Base-by-base conservation (phyloP, 2,329 filamentous ascomycete species). In the Exophiala lecanii-corni region DNA sequence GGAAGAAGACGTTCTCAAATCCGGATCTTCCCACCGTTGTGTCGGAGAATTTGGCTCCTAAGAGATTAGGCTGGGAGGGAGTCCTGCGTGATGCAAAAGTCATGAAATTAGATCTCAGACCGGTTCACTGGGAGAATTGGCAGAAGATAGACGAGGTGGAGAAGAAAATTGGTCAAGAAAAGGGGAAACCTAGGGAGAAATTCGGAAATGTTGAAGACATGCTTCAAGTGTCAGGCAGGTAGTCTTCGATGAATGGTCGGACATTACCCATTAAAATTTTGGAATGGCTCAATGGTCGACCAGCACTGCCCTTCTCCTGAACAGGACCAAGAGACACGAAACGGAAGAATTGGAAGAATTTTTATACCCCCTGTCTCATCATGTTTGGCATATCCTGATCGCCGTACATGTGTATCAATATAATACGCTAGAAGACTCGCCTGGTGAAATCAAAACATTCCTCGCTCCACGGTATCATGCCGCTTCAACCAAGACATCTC, bases 111-210 rank as follows among this genome's bases (percentile, higher is more conserved):
- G 40, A 37, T 2, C 35, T 56, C 10, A 72, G 73, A 41, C 74
- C 79, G 10, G 82, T 96, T 13, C 78, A 73, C 36, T 98, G 92
- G 92, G 65, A 78, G 17, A 86, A 94, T 54, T 98, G 92, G 92
- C 71, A 79, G 63, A 80, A 69, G 51, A 96, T 98, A 50, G 89
- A 98, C 63, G 65, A 67, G n/a, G 81, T 74, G 3, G 92, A 98
- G 66, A 79, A 72, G 55, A 70, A 78, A 43, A 75, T 73, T 36
- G 92, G 92, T 0, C 64, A 71, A 47, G 61, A 61, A 35, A 73
- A 68, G 39, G 89, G 89, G 0, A 97, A 95, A 63, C 76, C 81
- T 56, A 77, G 92, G 53, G 86, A 91, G 63, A 83, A 83, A 61
- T 74, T 81, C 55, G 65, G 62, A 5, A 70, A 66, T 43, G 70